Conservation (phyloP, 805 yeast genomes). For the Torulaspora gathmanii region DNA sequence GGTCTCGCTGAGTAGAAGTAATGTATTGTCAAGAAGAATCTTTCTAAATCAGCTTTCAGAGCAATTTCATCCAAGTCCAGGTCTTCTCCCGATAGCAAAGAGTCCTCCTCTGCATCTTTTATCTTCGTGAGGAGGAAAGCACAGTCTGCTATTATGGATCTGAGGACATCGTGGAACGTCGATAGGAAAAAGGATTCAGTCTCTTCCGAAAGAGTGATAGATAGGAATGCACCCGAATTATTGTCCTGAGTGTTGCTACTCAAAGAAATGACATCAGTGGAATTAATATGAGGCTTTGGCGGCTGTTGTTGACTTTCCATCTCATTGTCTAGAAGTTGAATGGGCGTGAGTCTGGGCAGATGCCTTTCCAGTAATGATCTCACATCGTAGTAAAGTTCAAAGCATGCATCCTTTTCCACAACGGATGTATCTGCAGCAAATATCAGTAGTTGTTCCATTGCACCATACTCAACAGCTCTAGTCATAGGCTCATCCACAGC, state of each 20-base stretch:
- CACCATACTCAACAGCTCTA: conserved; percentile 56
- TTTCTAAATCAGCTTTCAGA: conserved; percentile 77
- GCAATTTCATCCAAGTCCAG: conserved; percentile 58
- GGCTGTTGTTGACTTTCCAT: conserved; percentile 24
- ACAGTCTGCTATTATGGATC: conserved; percentile 53
- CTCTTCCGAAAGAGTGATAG: conserved; percentile 25
- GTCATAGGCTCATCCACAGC: conserved; percentile 58
- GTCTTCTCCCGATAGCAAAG: conserved; percentile 53
- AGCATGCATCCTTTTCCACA: conserved; percentile 37
- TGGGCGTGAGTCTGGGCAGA: conserved; percentile 53
- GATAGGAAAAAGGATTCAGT: conserved; percentile 36
- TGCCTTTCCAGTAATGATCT: conserved; percentile 62
- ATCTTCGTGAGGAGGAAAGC: conserved; percentile 63
- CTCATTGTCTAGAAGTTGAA: conserved; percentile 49
- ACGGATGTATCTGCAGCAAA: conserved; percentile 53
- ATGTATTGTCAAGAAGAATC: conserved; percentile 73
- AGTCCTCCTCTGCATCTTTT: conserved; percentile 72
- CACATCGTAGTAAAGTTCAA: conserved; percentile 56
- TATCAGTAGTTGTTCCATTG: conserved; percentile 62
- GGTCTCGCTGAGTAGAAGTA: conserved; percentile 63
- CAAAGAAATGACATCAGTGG: background rate
- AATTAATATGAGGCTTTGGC: background rate
- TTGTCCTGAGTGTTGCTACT: conserved; percentile 2
- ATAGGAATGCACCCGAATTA: conserved; percentile 9
- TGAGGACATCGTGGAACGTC: conserved; percentile 48